Base-by-base conservation (phyloP, 106 monocot genomes). In the Triglochin maritima region DNA sequence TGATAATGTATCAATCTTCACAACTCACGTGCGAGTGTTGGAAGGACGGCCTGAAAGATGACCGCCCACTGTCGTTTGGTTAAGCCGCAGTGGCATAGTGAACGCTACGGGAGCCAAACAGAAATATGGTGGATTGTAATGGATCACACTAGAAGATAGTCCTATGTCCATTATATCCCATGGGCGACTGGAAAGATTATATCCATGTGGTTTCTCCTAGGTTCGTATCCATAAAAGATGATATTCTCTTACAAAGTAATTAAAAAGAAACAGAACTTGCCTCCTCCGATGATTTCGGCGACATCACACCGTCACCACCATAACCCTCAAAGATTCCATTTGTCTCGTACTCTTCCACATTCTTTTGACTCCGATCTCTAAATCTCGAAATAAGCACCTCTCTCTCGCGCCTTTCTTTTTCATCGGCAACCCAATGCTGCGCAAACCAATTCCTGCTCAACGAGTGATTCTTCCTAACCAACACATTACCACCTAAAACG, bases 371-470 rank as follows among this genome's bases (percentile, higher is more conserved):
- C 44, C 10, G 29, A 12, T 45, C 48, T 41, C 12, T 50, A 16
- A 11, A 5, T 67, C 7, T 43, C 12, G 46, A 64, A 5, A 53
- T 44, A n/a, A 50, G 14, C 62, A 55, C 47, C 67, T 44, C 49
- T 41, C 50, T 50, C 17, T 8, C 16, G 67, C 10, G 11, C 49
- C 16, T 49, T 65, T 50, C 67, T 43, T 54, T 67, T 46, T 52
- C 53, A 67, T 67, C 67, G 7, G 50, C 67, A 50, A 13, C 67
- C 67, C 67, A 67, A 41, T 52, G 11, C 54, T 53, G 50, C 9
- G 48, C 49, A 52, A 67, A 54, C 54, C 52, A 67, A 14, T 67
- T 52, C 16, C 67, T 67, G 2, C 29, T 42, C 44, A 67, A 42
- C n/a, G 67, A 41, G 53, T 67, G 67, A 13, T 64, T 6, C 47